Evolutionary conservation across 129 eudicot species (phyloP), one percentile per base, ranked within the genome.

Genomic region (Flaveria sonorensis): DNA sequence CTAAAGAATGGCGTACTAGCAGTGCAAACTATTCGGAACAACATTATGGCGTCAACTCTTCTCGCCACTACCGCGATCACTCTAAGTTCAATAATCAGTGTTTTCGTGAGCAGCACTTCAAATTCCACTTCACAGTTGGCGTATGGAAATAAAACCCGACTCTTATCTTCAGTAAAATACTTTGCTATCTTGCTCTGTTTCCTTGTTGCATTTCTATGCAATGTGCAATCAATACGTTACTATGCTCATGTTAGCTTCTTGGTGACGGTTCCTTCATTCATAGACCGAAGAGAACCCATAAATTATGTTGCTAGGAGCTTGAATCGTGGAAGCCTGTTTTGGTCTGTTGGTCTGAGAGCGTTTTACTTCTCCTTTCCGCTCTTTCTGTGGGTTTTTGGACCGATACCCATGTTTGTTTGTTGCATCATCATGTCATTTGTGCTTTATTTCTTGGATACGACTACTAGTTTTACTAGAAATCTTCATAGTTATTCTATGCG

Each of bases 351-450:
- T 2, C 68, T 93, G 71, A 77, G 96, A 64, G 98, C 98, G 10
- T 93, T 83, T 67, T 93, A 93, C 85, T 79, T 93, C 21, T 88
- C 98, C 3, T 93, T 93, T 60, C 98, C 98, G 40, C 90, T 93
- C n/a, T 87, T 93, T 75, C 85, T 93, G 42, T 93, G 98, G 98
- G 80, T 90, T 15, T 92, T 93, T 74, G 98, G 98, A 2, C 90
- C 94, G 6, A 88, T 90, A 60, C 87, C 96, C 26, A 90, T 93
- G 98, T 83, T 93, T 15, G 71, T 79, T 2, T 90, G 92, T 79
- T 90, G 94, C 81, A 80, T 79, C 48, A 67, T 83, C 11, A 80
- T 90, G 92, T 73, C 86, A 13, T 77, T 87, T 65, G 74, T 90
- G 77, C 88, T 93, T 32, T 93, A 93, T 78, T 90, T 93, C 84